Evolutionary conservation across 768 basidiomycete genomes (phyloP), one percentile per base, ranked within the genome.

Genomic region (Rubroboletus pulcherrimus): DNA sequence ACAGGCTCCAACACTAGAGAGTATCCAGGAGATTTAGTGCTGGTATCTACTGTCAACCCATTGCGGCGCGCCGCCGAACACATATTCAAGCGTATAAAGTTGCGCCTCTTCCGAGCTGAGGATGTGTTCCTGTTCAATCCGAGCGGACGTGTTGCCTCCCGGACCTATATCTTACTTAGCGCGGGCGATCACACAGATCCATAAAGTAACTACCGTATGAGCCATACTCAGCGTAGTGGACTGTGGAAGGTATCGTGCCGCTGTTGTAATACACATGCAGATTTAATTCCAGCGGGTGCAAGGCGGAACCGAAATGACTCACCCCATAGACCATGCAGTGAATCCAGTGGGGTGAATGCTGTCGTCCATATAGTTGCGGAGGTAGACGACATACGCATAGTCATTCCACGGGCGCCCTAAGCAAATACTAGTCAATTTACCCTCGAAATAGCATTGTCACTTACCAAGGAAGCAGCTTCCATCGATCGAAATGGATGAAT

Each of bases 381-480:
- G 66, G 56, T 72, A 86, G 1, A 86, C 78, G 0, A 82, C 78
- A 0, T 76, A 76, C 0, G 84, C 80, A 7, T 81, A 67, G 49
- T 80, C 75, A 63, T 85, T 86, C 85, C 86, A 87, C 0, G 86
- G 85, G 3, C 85, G 78, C 12, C 66, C 64, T 74, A 34, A 14
- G 12, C 14, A 43, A 30, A 11, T 6, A 5, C 48, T 21, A 33
- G 49, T 37, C 11, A 3, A 14, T 7, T 21, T 15, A 21, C 21
- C 19, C 10, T 39, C 14, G 24, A 40, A 46, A 55, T 33, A 31
- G 14, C 8, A 1, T 15, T 15, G 41, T 45, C 34, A 31, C 7
- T 48, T 49, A 74, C 85, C 84, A 9, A 87, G 72, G 66, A 75
- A 85, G 59, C 84, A 84, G 8, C 61, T 62, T 2, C 71, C 74